These are phyloP conservation scores for Diaporthe destruens DNA, from an alignment of 2,329 filamentous ascomycete species.

Conservation along the genomic window DNA sequence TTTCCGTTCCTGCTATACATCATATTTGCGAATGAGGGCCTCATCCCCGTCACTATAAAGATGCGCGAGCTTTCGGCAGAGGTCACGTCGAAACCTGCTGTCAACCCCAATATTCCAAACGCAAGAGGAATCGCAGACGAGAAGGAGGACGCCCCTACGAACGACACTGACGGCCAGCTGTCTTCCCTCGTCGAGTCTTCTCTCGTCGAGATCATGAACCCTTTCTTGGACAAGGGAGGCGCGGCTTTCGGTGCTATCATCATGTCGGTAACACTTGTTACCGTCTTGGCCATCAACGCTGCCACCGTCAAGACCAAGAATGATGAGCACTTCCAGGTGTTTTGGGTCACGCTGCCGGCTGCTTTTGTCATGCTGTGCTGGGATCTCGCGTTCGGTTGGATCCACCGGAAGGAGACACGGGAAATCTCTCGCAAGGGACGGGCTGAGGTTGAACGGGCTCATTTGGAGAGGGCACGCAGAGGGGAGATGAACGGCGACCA, in stretches of 20 bases:
- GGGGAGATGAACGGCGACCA: not conserved
- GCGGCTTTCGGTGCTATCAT: slow-evolving; percentile 74
- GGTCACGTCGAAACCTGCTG: slow-evolving; percentile 56
- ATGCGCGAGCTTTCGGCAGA: slow-evolving; percentile 76
- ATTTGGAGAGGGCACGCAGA: slow-evolving; percentile 51
- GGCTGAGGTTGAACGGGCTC: slow-evolving; percentile 59
- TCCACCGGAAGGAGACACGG: slow-evolving; percentile 71
- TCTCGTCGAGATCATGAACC: slow-evolving; percentile 81
- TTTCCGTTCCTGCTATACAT: slow-evolving; percentile 79
- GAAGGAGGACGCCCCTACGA: slow-evolving; percentile 52
- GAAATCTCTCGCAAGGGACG: slow-evolving; percentile 70
- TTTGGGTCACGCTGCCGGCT: slow-evolving; percentile 76
- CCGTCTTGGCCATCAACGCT: slow-evolving; percentile 75
- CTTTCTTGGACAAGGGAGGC: slow-evolving; percentile 76
- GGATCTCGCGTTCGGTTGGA: slow-evolving; percentile 75
- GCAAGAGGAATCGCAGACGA: slow-evolving; percentile 67
- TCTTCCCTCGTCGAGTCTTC: no score
- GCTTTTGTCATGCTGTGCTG: slow-evolving; percentile 77
- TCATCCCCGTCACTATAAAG: slow-evolving; percentile 64
- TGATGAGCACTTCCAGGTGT: slow-evolving; percentile 67
- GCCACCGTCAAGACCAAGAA: slow-evolving; percentile 59
- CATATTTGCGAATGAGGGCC: slow-evolving; percentile 51
- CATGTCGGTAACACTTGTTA: slow-evolving; percentile 76
- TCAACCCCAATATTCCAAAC: slow-evolving; percentile 80
- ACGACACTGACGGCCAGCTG: not conserved